phyloP scores from a whole-genome alignment of 2,329 filamentous ascomycete species.

The Pseudogymnoascus sp. region DNA sequence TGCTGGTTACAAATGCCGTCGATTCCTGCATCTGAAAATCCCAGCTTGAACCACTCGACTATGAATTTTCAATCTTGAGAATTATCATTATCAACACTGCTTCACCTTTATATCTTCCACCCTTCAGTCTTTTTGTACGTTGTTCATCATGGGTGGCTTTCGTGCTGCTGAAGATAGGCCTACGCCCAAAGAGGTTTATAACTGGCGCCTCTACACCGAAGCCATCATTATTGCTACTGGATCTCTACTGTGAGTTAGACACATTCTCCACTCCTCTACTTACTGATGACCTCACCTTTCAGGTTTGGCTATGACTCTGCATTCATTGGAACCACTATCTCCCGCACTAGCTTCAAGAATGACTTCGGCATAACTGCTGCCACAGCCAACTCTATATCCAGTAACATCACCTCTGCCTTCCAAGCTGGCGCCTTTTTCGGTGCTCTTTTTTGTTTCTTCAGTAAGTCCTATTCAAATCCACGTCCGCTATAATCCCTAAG shows the following conservation, averaged over 20 bases:
- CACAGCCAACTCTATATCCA: constrained; percentile 36
- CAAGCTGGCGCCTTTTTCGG: constrained; percentile 49
- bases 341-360: constrained; percentile 41
- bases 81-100: background rate
- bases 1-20: background rate
- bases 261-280: background rate
- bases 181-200: constrained; percentile 25
- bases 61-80: background rate
- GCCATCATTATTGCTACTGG: constrained; percentile 15
- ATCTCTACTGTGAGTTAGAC: background rate
- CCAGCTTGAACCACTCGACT: background rate
- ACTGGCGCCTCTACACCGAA: constrained; percentile 22
- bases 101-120: background rate
- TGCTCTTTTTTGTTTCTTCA: constrained; percentile 42
- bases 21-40: background rate
- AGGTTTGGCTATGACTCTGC: constrained; percentile 39
- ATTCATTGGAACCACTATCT: constrained; percentile 54
- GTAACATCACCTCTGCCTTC: constrained; percentile 34
- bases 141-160: background rate
- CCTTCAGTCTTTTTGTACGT: background rate
- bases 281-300: background rate
- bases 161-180: constrained; percentile 24
- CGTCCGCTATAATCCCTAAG: background rate
- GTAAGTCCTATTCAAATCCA: constrained; percentile 21
- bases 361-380: constrained; percentile 37